phyloP scores from a whole-genome alignment of 1,284 basidiomycete genomes.

The Meira miltonrushii region DNA sequence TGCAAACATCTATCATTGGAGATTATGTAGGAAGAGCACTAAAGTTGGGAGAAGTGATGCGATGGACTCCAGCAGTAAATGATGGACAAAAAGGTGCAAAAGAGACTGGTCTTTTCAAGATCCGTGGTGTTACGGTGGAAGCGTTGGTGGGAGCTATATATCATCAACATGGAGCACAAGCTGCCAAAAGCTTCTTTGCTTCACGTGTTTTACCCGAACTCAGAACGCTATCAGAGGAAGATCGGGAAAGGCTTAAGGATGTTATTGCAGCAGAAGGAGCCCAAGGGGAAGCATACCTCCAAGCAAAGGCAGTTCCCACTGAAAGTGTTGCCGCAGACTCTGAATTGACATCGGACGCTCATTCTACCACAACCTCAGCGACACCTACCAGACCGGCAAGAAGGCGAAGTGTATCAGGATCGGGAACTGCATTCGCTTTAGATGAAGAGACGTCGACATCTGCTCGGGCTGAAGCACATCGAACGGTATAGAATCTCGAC shows the following conservation, averaged over 20 bases:
- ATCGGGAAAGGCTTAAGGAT: not conserved
- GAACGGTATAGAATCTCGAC: too few species aligned
- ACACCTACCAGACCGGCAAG: too few species aligned
- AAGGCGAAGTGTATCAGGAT: too few species aligned
- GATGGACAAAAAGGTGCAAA: slow-evolving; percentile 31
- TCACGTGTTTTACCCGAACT: slow-evolving; percentile 19
- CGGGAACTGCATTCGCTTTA: too few species aligned
- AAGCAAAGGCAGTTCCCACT: too few species aligned
- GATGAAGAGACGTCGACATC: too few species aligned
- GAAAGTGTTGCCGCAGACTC: too few species aligned
- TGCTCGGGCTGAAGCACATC: too few species aligned
- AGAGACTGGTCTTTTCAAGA: slow-evolving; percentile 48
- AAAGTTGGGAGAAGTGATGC: slow-evolving; percentile 48
- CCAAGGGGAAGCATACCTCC: not conserved
- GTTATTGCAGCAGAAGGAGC: slow-evolving; percentile 5
- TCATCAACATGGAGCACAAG: slow-evolving; percentile 33
- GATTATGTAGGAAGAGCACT: slow-evolving; percentile 37
- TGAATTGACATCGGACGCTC: too few species aligned
- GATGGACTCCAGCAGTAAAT: slow-evolving; percentile 45
- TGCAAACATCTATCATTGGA: slow-evolving; percentile 41
- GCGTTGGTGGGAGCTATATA: slow-evolving; percentile 51
- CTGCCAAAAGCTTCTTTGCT: slow-evolving; percentile 21
- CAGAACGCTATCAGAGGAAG: not conserved
- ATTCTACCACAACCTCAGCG: too few species aligned
- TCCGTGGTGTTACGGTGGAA: slow-evolving; percentile 48